Evolutionary conservation across 371 early-diverging fungal species (phyloP), one percentile per base, ranked within the genome.

Genomic region (Mucor plumbeus): DNA sequence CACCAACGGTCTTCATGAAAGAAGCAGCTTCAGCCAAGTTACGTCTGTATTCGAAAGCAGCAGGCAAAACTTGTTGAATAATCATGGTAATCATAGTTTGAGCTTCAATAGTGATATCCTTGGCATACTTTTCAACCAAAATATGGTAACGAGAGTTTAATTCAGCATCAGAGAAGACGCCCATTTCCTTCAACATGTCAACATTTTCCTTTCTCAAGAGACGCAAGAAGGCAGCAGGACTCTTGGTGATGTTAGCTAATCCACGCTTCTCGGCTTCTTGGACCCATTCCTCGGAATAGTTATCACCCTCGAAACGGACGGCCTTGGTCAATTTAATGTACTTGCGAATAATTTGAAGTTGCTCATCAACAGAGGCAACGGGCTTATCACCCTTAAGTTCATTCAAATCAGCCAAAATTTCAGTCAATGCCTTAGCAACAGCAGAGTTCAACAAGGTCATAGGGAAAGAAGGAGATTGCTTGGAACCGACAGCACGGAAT

Each of bases 401-500:
- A 35, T 81, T 80, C 44, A 97, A 87, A 34, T 87, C 91, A 26
- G 78, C 89, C 59, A 87, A 76, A 61, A 97, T 88, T 56, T 91
- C 91, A 63, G 70, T 83, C 59, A 99, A 72, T 10, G 96, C 88
- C 19, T 90, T 88, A 33, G 98, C 92, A 43, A 98, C 97, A 47
- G 95, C 95, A 64, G 95, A 89, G 90, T 97, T 98, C 59, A 98
- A 79, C 61, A 97, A 75, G 1, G 94, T 92, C 60, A 96, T 91
- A 31, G 98, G 96, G 93, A 97, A 96, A 39, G 98, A 93, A 39
- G 97, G 95, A 26, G 95, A 95, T 84, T 96, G 97, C 88, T 96
- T 97, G 70, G 99, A 94, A 40, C 99, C 99, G 40, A 98, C 97
- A 65, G 98, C 97, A 84, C 99, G 94, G 96, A 98, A 99, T 86